These are phyloP conservation scores for Taiozyma onychis DNA, from an alignment of 1,139 yeast species.

Conservation along the genomic window DNA sequence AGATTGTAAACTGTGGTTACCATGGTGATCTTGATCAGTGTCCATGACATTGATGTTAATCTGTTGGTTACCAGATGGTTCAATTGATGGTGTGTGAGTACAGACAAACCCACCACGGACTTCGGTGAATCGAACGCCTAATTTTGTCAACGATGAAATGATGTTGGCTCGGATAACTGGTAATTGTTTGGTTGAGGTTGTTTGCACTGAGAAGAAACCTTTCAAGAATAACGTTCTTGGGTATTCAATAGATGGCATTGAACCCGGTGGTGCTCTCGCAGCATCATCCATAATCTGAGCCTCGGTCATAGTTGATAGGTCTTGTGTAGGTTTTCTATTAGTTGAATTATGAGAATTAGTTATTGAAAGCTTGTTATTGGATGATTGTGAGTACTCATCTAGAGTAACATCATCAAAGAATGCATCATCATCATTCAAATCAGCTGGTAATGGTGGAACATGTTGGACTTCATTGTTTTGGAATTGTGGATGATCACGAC, in stretches of 20 bases:
- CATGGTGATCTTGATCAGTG: conserved; percentile 9
- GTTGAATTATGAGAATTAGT: conserved; percentile 17
- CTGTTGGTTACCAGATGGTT: conserved; percentile 19
- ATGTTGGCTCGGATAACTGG: conserved; percentile 86
- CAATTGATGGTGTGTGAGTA: conserved; percentile 43
- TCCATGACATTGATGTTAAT: conserved; percentile 7
- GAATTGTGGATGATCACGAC: conserved; percentile 44
- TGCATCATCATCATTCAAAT: conserved; percentile 42
- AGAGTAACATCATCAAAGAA: conserved; percentile 64
- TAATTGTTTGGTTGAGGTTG: conserved; percentile 89
- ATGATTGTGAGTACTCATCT: conserved; percentile 27
- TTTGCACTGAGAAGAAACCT: conserved; percentile 93
- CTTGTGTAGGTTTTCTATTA: conserved; percentile 4
- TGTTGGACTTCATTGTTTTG: conserved; percentile 10
- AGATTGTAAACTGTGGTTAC: conserved; percentile 6
- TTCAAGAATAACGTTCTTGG: conserved; percentile 89
- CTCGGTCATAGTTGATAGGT: conserved; percentile 40
- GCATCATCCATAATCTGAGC: conserved; percentile 63
- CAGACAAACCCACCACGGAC: conserved; percentile 94
- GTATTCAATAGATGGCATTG: conserved; percentile 92
- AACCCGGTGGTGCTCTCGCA: conserved; percentile 62
- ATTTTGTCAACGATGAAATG: conserved; percentile 66
- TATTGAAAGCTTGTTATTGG: conserved; percentile 17
- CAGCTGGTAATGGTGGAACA: conserved; percentile 48
- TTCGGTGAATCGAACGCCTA: conserved; percentile 81